phyloP scores from a whole-genome alignment of 768 basidiomycete genomes.

The Collybia nuda region DNA sequence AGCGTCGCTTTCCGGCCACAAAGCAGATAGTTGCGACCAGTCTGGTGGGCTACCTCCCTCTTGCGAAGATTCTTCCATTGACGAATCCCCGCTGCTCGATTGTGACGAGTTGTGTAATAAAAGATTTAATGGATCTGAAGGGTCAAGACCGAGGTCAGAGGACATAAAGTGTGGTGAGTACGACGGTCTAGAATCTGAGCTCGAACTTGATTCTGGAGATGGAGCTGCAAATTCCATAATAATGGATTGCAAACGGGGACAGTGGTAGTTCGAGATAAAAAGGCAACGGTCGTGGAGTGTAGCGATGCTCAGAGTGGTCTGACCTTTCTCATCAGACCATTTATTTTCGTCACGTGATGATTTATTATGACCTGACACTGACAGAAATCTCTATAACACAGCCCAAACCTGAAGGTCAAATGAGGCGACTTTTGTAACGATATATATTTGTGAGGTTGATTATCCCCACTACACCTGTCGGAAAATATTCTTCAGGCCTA shows the following conservation, averaged over 20 bases:
- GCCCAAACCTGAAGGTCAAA: no score
- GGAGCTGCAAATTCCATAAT: slow-evolving; percentile 12
- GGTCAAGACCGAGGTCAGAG: slow-evolving; percentile 49
- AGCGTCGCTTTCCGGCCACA: slow-evolving; percentile 42
- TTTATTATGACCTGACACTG: neutral
- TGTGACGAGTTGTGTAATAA: slow-evolving; percentile 47
- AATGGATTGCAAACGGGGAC: neutral
- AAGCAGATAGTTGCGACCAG: slow-evolving; percentile 52
- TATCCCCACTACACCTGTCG: no score
- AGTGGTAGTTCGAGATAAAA: slow-evolving; percentile 6
- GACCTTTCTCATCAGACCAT: slow-evolving; percentile 17
- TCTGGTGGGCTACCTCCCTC: slow-evolving; percentile 37
- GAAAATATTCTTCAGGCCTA: no score
- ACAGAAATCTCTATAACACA: neutral
- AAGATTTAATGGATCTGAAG: slow-evolving; percentile 58
- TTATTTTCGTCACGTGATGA: slow-evolving; percentile 18
- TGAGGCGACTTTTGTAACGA: no score
- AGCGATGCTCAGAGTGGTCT: slow-evolving; percentile 5
- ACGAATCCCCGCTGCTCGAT: slow-evolving; percentile 25
- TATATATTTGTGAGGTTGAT: no score
- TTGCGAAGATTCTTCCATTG: slow-evolving; percentile 31
- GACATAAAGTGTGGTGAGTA: slow-evolving; percentile 27
- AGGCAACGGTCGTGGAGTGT: neutral
- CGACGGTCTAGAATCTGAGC: slow-evolving; percentile 10
- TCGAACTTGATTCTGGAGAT: slow-evolving; percentile 16